Base-by-base conservation (phyloP, 306 rosid species). In the Castanea sativa region DNA sequence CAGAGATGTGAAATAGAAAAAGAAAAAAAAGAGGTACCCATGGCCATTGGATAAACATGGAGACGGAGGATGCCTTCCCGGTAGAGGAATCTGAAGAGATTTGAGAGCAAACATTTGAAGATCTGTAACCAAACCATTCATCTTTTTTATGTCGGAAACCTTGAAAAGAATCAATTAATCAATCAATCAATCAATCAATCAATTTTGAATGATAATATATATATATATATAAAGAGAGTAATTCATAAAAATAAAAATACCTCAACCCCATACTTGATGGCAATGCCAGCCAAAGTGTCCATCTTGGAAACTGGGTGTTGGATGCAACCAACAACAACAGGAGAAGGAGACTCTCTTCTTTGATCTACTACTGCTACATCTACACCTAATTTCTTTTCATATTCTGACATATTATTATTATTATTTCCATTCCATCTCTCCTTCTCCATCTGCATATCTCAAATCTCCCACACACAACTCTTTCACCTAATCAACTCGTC, bases 191-290 rank as follows among this genome's bases (percentile, higher is more conserved):
- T 25, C 27, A 43, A 14, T 7, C 45, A 57, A 5, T 15, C 2
- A 1, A 4, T 56, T 16, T 55, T 6, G 11, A 78, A 12, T 35
- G 41, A 35, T 35, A 35, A 5, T 1, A 23, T 0, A 23, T 23
- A 35, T 23, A 35, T 7, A 38, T 38, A 38, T 38, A 38, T 7
- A 38, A 7, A 38, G 11, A 38, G 45, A 38, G 10, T 38, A 38
- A 38, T 7, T 38, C 11, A 38, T 8, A 19, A 14, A 19, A 18
- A 7, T 25, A 16, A 35, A 8, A 21, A 9, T 83, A 93, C 98
- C 97, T 94, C 97, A 41, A 92, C 97, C 33, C 98, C 97, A 57
- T 94, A 94, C 84, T 92, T 94, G 89, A 94, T 94, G 72, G 98
- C 97, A 45, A 94, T 85, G 32, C 98, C 98, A 75, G 83, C 98